Evolutionary conservation across 2,329 filamentous ascomycete genomes (phyloP), one percentile per base, ranked within the genome.

Genomic region (Pyrenochaeta sp.): DNA sequence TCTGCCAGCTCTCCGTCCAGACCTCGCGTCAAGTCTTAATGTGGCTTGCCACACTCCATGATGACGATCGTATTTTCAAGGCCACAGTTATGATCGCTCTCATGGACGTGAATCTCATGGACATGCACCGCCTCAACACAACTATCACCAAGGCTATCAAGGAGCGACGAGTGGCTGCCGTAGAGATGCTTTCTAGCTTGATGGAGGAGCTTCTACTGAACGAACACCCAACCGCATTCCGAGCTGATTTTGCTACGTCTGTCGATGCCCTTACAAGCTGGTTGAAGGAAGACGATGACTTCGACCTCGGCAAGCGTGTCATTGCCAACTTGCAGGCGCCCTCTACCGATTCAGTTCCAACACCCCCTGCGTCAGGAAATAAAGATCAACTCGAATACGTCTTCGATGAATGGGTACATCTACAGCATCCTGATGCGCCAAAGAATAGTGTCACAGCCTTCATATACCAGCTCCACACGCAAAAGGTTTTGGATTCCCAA

Each of bases 361-460:
- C 80, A 15, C 82, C 86, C 43, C 80, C 83, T 35, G 72, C 77
- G 11, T 69, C 75, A 26, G 78, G 82, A 21, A 86, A 86, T 56
- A 84, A 86, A 51, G 90, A 96, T 50, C 90, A 96, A 68, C 84
- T 96, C 73, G 90, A 95, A 59, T 97, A 99, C 66, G 81, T 96
- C 14, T 96, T 99, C 63, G 91, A 93, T 29, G 94, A 99, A 74
- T 99, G 94, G 94, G 83, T 93, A 19, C 85, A 87, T 47, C 81
- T 96, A 6, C 88, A 88, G 35, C 89, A 90, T 59, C 81, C 85
- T n/a, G 84, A 86, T 55, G 84, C 87, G 3, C 85, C 87, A 3
- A 87, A 90, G 50, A 88, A 87, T 63, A 82, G 86, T 0, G 79
- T 85, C 40, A 76, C 81, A 5, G 83, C 89, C 2, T 97, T 97